These are phyloP conservation scores for Aspergillus mulundensis DNA, from an alignment of 495 filamentous ascomycete species.

Conservation along the genomic window DNA sequence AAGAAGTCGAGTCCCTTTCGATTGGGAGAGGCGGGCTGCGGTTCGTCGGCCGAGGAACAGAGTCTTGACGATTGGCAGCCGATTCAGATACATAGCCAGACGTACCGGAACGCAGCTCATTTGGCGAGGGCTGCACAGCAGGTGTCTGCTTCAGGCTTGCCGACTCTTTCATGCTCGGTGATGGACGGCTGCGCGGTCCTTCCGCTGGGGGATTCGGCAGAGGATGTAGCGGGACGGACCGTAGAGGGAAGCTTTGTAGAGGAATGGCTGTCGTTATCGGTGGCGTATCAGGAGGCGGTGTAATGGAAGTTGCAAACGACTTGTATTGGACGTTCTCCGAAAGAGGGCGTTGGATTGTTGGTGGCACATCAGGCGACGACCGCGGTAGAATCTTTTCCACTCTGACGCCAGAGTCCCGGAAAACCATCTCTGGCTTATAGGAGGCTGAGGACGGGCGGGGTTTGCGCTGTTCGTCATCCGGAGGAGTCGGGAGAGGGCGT, in stretches of 20 bases:
- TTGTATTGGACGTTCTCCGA: background rate
- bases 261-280: background rate
- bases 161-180: conserved; percentile 17
- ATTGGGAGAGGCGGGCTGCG: background rate
- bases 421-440: background rate
- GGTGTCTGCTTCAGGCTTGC: conserved; percentile 17
- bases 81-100: conserved; percentile 30
- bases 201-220: background rate
- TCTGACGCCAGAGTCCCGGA: background rate
- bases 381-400: background rate
- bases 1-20: conserved; percentile 4
- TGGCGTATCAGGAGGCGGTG: background rate
- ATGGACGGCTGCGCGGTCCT: conserved; percentile 1
- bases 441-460: background rate
- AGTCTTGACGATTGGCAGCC: conserved; percentile 6
- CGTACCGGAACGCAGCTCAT: background rate
- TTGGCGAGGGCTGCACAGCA: background rate
- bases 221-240: background rate
- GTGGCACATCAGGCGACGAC: background rate
- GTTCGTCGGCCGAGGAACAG: background rate
- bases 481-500: background rate
- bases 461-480: background rate
- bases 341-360: background rate
- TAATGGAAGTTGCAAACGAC: background rate
- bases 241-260: background rate